Conservation (phyloP, 2,329 filamentous ascomycete species). For the Fusarium annulatum region DNA sequence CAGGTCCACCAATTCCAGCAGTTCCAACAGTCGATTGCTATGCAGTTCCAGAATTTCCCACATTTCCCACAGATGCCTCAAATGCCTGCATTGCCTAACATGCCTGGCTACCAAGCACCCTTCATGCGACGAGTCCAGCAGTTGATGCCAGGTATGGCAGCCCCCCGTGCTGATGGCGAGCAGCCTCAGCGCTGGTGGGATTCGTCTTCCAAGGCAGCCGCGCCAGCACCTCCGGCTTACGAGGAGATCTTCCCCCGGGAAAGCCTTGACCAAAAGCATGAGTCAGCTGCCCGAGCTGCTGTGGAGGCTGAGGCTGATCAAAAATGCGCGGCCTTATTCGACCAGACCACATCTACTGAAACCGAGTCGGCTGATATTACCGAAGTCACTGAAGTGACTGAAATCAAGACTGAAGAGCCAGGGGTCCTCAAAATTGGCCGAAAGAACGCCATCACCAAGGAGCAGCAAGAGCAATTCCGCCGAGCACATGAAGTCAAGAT, state of each 20-base stretch:
- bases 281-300: slow-evolving; percentile 67
- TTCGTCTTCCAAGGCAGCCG: slow-evolving; percentile 63
- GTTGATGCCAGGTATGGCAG: slow-evolving; percentile 73
- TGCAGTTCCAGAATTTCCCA: slow-evolving; percentile 70
- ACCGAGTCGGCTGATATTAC: slow-evolving; percentile 50
- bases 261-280: slow-evolving; percentile 66
- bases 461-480: slow-evolving; percentile 72
- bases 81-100: slow-evolving; percentile 64
- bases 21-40: slow-evolving; percentile 76
- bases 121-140: slow-evolving; percentile 79
- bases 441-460: slow-evolving; percentile 72
- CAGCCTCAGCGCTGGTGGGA: slow-evolving; percentile 70
- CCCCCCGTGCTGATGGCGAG: slow-evolving; percentile 59
- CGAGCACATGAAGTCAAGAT: slow-evolving; percentile 70
- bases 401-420: slow-evolving; percentile 55
- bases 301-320: slow-evolving; percentile 68
- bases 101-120: slow-evolving; percentile 79
- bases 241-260: slow-evolving; percentile 78
- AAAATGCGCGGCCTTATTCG: slow-evolving; percentile 66
- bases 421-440: slow-evolving; percentile 68
- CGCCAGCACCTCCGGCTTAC: slow-evolving; percentile 75
- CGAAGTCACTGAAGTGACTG: slow-evolving; percentile 51
- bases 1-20: slow-evolving; percentile 71
- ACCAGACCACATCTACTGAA: slow-evolving; percentile 53
- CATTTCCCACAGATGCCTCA: slow-evolving; percentile 71